Base-by-base conservation (phyloP, 495 filamentous ascomycete species). In the Neurospora sp. region DNA sequence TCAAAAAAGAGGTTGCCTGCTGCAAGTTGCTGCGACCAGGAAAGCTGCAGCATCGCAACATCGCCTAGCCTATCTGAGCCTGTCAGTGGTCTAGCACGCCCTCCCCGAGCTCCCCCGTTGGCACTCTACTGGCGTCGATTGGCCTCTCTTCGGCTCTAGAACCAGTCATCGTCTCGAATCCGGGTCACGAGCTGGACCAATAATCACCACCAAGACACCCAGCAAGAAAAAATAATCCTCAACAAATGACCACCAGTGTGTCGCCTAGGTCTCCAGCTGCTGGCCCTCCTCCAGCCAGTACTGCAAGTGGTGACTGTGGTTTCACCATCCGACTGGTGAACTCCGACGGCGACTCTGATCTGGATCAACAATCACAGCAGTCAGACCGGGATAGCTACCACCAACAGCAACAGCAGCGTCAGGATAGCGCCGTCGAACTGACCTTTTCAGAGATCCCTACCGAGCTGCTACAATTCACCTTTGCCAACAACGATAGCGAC, bases 381-480 rank as follows among this genome's bases (percentile, higher is more conserved):
- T 72, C 76, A 74, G 69, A 81, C 77, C 74, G 72, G 75, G 77
- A 41, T 41, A 41, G 39, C 39, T 41, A 75, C 73, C 42, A 77
- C 73, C 74, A 72, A 75, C 78, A 75, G 71, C 72, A 77, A 44
- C 75, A 76, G 40, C 75, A 76, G 40, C 42, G 69, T 62, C 54
- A 31, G 71, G 59, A 72, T 72, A 74, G 73, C 70, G 73, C 74
- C 72, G 72, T 76, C 69, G 78, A 80, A 72, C 76, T 85, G 73
- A 82, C 81, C 74, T 83, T 85, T 74, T 80, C 82, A 38, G 82
- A 85, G 73, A 71, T 82, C 48, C 77, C 83, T 39, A 77, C 75
- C 76, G 83, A 84, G 41, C 72, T 84, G 46, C 75, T 76, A 48
- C 81, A 83, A 69, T 82, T 84, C 69, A 75, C 76, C 41, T 78